Base-by-base conservation (phyloP, 768 basidiomycete genomes). In the Lentinula lateritia region DNA sequence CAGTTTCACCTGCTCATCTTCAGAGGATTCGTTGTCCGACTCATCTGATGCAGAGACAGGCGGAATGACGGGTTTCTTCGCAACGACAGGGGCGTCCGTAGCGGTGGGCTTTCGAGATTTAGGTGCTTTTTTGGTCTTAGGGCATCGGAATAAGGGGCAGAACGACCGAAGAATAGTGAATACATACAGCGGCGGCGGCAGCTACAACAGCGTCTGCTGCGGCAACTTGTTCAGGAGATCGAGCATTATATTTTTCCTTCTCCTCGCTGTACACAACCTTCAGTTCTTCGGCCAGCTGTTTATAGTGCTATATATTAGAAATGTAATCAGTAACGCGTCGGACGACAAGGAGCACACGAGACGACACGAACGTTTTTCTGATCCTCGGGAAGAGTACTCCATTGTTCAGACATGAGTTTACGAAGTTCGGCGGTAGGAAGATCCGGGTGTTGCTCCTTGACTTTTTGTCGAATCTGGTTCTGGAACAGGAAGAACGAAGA, bases 401-500 rank as follows among this genome's bases (percentile, higher is more conserved):
- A 90, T 61, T 75, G 74, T 62, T 79, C 76, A 16, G 81, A 74
- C 58, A 90, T 84, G 61, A 80, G 69, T 23, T 67, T 68, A 68
- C 89, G 71, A 32, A 89, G 67, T 56, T 88, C 87, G 61, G 78
- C 71, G 69, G 88, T 80, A 5, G 78, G 67, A 64, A 85, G 71
- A 5, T 71, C 71, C 10, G 83, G 80, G 69, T 84, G 70, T 65
- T 75, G 70, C 23, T 72, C 72, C 71, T 81, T 79, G 58, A 88
- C 74, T 63, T 76, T 72, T 23, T 76, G 75, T 64, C 87, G 82
- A 58, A 86, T 75, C 8, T 83, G 83, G 66, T 88, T 90, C 72
- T 91, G 90, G 77, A 83, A 91, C 55, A 88, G 74, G 57, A 91
- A 77, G 74, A 89, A 91, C 15, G 88, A 88, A 28, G 85, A 84